Percentiles rank a stretch among this genome's conserved stretches.
phyloP scores from a whole-genome alignment of 208 protist genomes.

The Endotrypanum monterogeii region DNA sequence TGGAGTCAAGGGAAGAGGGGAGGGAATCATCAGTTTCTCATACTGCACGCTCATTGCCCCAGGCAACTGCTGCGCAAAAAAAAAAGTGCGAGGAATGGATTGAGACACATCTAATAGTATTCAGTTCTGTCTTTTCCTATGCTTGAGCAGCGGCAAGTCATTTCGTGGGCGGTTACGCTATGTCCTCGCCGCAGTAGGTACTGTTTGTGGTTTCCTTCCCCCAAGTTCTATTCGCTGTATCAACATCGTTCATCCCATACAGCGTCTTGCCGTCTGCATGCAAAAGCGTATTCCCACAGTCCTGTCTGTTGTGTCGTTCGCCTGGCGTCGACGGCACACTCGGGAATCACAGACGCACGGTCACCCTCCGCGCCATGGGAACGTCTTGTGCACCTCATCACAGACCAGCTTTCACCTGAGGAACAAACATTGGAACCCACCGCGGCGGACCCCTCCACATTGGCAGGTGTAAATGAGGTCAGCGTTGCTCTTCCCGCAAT shows the following conservation, averaged over 20 bases:
- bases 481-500: background rate
- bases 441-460: background rate
- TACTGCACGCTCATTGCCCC: background rate
- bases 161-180: background rate
- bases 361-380: background rate
- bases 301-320: background rate
- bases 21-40: background rate
- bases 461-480: background rate
- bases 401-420: background rate
- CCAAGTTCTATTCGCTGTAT: background rate
- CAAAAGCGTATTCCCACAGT: background rate
- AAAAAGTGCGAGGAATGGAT: background rate
- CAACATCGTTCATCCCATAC: background rate
- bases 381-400: slow-evolving; percentile 2
- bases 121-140: background rate
- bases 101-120: background rate
- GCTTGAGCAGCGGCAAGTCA: background rate
- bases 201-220: background rate
- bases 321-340: background rate
- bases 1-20: no score
- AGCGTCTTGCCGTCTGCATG: background rate
- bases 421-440: background rate
- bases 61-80: background rate
- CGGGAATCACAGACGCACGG: background rate
- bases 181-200: background rate